Percentiles rank a stretch among this genome's conserved stretches.
Evolutionary conservation across 768 basidiomycete species (phyloP).

Genomic region (Daedaleopsis sinensis): DNA sequence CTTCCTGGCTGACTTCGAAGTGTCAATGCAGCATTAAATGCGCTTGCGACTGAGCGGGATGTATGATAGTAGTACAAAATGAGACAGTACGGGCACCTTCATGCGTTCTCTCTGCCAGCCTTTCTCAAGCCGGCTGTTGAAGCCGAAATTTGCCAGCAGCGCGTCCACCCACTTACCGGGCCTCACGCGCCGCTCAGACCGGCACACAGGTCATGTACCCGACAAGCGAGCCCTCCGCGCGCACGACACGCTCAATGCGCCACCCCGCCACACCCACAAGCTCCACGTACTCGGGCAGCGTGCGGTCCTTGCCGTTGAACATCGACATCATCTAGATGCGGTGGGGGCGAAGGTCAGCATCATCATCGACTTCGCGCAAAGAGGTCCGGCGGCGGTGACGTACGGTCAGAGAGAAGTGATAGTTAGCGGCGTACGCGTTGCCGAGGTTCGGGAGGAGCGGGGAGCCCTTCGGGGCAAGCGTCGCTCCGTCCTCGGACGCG

Average conservation of each 20-base stretch:
- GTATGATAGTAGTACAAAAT: too few relatives aligned
- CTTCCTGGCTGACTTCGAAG: too few relatives aligned
- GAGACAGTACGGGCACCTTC: too few relatives aligned
- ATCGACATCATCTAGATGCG: constrained; percentile 58
- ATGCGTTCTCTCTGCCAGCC: too few relatives aligned
- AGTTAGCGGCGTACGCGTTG: background rate
- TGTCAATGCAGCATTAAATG: too few relatives aligned
- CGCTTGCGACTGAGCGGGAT: too few relatives aligned
- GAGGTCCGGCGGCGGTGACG: too few relatives aligned
- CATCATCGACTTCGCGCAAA: background rate
- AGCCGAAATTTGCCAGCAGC: too few relatives aligned
- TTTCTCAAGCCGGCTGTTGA: too few relatives aligned
- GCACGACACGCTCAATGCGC: constrained; percentile 59
- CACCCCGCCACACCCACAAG: constrained; percentile 61
- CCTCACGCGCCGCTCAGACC: background rate
- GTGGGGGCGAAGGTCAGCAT: constrained; percentile 21
- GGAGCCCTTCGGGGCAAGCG: background rate
- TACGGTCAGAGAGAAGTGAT: background rate
- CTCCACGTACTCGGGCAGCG: constrained; percentile 57
- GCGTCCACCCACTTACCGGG: too few relatives aligned
- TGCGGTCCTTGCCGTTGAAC: constrained; percentile 69
- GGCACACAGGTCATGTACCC: constrained; percentile 13
- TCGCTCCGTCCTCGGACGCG: constrained; percentile 16
- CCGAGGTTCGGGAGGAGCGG: constrained; percentile 4
- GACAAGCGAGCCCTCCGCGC: constrained; percentile 23